Base-by-base conservation (phyloP, 1,284 basidiomycete species). In the Cryptococcus sp. region DNA sequence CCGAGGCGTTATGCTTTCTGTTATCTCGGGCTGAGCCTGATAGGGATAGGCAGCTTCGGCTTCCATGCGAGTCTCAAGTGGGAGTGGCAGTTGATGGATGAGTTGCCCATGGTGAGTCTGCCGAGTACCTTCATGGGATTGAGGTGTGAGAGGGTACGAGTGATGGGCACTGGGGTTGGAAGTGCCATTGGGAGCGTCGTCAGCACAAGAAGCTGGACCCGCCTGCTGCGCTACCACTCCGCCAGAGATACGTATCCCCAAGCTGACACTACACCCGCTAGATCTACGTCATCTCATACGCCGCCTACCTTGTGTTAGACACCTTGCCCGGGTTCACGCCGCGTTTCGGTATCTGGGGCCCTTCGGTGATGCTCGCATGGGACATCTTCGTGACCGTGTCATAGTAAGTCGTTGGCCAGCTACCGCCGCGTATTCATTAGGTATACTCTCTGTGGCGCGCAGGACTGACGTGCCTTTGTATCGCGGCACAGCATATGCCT, bases 71-170 rank as follows among this genome's bases (percentile, higher is more conserved):
- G 68, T 39, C 60, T 79, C 46, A 71, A 66, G 47, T 79, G 76
- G 76, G 71, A 72, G 48, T 78, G 77, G 77, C 78, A 79, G 66
- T 67, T 79, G 59, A 73, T 79, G 73, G 78, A 79, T 58, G 78
- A 79, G 65, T 54, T 79, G 27, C 78, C 78, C 10, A 79, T 79
- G 78, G 76, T 78, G 60, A 67, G 75, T 71, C 1, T 35, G 13
- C 13, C 31, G 25, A 6, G 25, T 25, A 25, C 25, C 25, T 25
- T 6, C 25, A 3, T 25, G 25, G 25, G 6, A 3, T 25, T 25
- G 25, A 25, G 25, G 25, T 25, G 25, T 25, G 25, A 25, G 25
- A 25, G 6, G 25, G 25, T 25, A 25, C 25, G 25, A 25, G 25
- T 25, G 25, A 25, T 25, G 25, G 25, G 25, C 25, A 25, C 25